Percentiles rank a stretch among this genome's conserved stretches.
Conservation (phyloP, 345 rosid species). For the Syzygium jambos region DNA sequence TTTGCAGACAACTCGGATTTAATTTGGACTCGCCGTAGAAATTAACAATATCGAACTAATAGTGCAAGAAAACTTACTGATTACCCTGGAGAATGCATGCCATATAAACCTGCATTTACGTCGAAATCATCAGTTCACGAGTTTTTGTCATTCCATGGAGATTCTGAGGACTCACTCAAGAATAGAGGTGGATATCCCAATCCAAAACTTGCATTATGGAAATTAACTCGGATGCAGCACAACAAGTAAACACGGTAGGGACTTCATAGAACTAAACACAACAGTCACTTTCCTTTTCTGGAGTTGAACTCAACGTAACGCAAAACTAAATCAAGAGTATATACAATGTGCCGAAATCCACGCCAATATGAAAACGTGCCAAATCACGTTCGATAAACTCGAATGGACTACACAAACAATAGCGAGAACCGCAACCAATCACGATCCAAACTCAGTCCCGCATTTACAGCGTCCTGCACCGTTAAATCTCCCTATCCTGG, state of each 20-base stretch:
- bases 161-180: neutral
- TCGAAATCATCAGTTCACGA: slow-evolving; percentile 3
- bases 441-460: neutral
- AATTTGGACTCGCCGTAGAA: neutral
- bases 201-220: neutral
- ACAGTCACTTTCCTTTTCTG: neutral
- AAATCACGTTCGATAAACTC: neutral
- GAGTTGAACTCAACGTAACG: neutral
- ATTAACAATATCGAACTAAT: neutral
- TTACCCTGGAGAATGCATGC: slow-evolving; percentile 78
- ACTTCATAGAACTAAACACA: neutral
- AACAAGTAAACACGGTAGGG: neutral
- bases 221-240: neutral
- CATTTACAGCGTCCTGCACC: neutral
- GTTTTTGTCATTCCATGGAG: neutral
- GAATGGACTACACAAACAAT: neutral
- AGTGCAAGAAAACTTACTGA: slow-evolving; percentile 37
- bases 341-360: neutral
- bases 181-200: neutral
- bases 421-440: neutral
- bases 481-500: neutral
- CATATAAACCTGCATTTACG: slow-evolving; percentile 71
- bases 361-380: neutral
- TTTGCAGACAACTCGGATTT: neutral
- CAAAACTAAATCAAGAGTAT: neutral